phyloP scores from a whole-genome alignment of 257 asterid species.

The Gardenia jasminoides region DNA sequence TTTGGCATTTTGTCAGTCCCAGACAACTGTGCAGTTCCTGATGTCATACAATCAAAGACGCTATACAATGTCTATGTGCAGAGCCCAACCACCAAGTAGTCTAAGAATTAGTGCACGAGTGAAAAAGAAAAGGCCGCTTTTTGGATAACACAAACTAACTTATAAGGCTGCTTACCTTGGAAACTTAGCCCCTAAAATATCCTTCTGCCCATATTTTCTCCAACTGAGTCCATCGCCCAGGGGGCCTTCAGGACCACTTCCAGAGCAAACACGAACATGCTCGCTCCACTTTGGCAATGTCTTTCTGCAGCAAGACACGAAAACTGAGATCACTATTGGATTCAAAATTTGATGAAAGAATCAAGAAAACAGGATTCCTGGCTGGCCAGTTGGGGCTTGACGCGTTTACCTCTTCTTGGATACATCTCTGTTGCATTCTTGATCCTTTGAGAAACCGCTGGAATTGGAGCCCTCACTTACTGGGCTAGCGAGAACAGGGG shows the following conservation, averaged over 20 bases:
- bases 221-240: conserved; percentile 69
- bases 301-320: conserved; percentile 48
- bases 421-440: conserved; percentile 18
- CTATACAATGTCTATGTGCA: background rate
- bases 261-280: conserved; percentile 43
- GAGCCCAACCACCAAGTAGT: background rate
- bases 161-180: conserved; percentile 56
- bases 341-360: background rate
- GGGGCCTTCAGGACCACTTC: conserved; percentile 47
- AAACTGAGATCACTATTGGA: background rate
- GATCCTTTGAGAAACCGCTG: conserved; percentile 25
- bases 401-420: conserved; percentile 44
- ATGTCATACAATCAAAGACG: background rate
- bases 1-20: background rate
- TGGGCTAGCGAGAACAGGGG: conserved; percentile 30
- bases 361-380: background rate
- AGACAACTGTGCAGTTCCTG: background rate
- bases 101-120: background rate
- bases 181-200: conserved; percentile 65
- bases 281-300: conserved; percentile 49
- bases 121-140: conserved; percentile 1
- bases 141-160: background rate
- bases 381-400: background rate
- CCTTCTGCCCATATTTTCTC: conserved; percentile 96
- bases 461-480: conserved; percentile 43